Evolutionary conservation across 257 asterid species (phyloP), one percentile per base, ranked within the genome.

Genomic region (Salvia hispanica): DNA sequence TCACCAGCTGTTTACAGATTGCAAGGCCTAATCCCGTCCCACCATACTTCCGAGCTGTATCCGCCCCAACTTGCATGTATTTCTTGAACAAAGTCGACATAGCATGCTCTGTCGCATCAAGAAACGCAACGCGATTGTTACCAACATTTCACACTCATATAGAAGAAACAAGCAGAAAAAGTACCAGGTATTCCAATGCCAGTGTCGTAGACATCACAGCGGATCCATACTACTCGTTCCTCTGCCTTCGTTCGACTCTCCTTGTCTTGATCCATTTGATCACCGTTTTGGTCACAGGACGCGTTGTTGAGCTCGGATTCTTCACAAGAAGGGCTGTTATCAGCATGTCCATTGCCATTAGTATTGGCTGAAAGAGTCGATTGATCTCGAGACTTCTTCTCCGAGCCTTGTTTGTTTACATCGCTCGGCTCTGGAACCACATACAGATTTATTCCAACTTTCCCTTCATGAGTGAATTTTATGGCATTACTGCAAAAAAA

Each of bases 11-110:
- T 73, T 91, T 91, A 72, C 98, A 88, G 64, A 88, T 91, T 52
- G 98, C 98, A 7, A 91, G 88, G 78, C 98, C 98, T 53, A 88
- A 80, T 72, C 98, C 98, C 2, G 98, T 91, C 58, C 98, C 98
- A 10, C 98, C 98, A 71, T 91, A 91, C 79, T 91, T 91, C 14
- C 98, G 78, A 62, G 96, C 97, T 61, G 97, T 88, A 69, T 91
- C 98, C 10, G 93, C 84, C 33, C 92, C 94, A 66, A 67, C 96
- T 91, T 91, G 98, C 98, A 91, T 91, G 86, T 86, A 91, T 72
- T 85, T 91, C 90, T 89, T 91, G 73, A 91, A 91, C n/a, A 91
- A 76, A 65, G 87, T 85, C 2, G 94, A 85, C 55, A 85, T 81
- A 71, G 95, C 95, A 54, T 79, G 81, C 46, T 88, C 98, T 91